A percentile compares a stretch with the other conserved stretches of the same genome.
These are phyloP conservation scores for Termitomyces sp. DNA, from an alignment of 768 basidiomycete genomes.

Conservation along the genomic window DNA sequence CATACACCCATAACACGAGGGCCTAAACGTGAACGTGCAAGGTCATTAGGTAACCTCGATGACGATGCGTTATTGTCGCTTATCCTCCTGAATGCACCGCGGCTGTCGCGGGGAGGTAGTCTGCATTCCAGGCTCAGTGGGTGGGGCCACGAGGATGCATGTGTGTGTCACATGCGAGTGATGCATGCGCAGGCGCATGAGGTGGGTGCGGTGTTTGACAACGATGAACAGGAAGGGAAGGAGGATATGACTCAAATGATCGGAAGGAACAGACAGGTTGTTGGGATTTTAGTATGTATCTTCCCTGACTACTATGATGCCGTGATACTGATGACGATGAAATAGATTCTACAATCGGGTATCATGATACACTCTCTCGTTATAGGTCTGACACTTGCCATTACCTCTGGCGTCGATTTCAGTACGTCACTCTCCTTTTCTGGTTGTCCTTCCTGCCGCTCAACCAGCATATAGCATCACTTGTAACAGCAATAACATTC, in stretches of 20 bases:
- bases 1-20: not conserved
- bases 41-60: slow-evolving; percentile 12
- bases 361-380: slow-evolving; percentile 85
- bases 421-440: slow-evolving; percentile 35
- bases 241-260: slow-evolving; percentile 25
- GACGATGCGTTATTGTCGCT: slow-evolving; percentile 12
- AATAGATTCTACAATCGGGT: slow-evolving; percentile 72
- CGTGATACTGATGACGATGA: not conserved
- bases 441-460: not conserved
- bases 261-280: slow-evolving; percentile 58
- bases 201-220: slow-evolving; percentile 4
- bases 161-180: slow-evolving; percentile 13
- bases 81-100: slow-evolving; percentile 15
- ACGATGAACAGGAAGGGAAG: slow-evolving; percentile 10
- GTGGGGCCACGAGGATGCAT: slow-evolving; percentile 13
- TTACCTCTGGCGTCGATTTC: slow-evolving; percentile 66
- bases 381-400: slow-evolving; percentile 72
- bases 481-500: slow-evolving; percentile 71
- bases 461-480: slow-evolving; percentile 41
- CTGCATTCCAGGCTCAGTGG: slow-evolving; percentile 7
- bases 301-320: not conserved
- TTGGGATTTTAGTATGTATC: slow-evolving; percentile 63
- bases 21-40: slow-evolving; percentile 4
- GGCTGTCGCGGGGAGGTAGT: slow-evolving; percentile 13
- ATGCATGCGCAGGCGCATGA: slow-evolving; percentile 6